Evolutionary conservation across 2,329 filamentous ascomycete genomes (phyloP), one percentile per base, ranked within the genome.

Genomic region (Cercospora nicotianae): DNA sequence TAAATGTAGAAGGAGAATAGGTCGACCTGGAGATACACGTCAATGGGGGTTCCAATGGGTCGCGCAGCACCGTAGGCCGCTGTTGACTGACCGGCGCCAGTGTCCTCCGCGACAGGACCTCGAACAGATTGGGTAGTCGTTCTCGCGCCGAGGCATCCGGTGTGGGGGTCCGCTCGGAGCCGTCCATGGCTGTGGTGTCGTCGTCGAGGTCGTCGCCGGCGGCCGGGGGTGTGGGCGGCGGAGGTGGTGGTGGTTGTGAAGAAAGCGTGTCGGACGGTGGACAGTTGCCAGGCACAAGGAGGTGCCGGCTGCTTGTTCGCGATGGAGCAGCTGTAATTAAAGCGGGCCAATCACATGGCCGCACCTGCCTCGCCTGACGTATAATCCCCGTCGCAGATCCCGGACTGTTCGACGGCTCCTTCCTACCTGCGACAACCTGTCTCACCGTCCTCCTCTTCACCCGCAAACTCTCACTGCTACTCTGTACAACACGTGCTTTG

Each of bases 1-100:
- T 97, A 99, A 75, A 99, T 99, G 82, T 99, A 99, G 83, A 99
- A 99, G 1, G 94, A 97, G 81, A 97, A 99, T 10, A 99, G 85
- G 77, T 99, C 96, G 67, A 99, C 94, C 71, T 72, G 70, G 28
- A 48, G 39, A 20, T 16, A 55, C 61, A 42, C 39, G 58, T 62
- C 48, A 55, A 60, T 65, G 31, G 63, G 53, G 20, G 63, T 59
- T 20, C 63, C 48, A 8, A 55, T 30, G 48, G 48, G 5, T n/a
- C 20, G 48, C 48, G 59, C 31, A 45, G 12, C 33, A 23, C 20
- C 3, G 45, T 16, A 36, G 39, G 26, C 33, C 13, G 39, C 23
- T 48, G 60, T 55, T 30, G 48, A 70, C 68, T 30, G 36, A 72
- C 72, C 0, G 95, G 95, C 60, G 96, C 92, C 20, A 96, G 86